These are phyloP conservation scores for Pseudophaeomoniella oleicola DNA, from an alignment of 2,329 filamentous ascomycete genomes.

Conservation along the genomic window DNA sequence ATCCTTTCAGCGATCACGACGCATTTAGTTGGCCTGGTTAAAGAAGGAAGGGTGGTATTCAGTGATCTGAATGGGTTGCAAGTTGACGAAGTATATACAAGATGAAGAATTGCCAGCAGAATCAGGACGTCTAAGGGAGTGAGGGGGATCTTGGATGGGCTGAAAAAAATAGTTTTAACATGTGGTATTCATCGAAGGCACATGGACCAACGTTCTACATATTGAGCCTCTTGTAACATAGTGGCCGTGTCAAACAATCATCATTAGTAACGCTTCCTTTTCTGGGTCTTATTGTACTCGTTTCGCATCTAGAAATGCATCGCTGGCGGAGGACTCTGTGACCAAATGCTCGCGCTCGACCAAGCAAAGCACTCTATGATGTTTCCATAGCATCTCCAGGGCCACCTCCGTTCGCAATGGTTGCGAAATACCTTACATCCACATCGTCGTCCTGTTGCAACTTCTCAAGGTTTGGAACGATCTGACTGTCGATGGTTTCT, in stretches of 20 bases:
- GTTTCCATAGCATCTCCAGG: constrained; percentile 40
- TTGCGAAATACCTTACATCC: constrained; percentile 95
- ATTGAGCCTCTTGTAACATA: not conserved
- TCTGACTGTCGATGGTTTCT: constrained; percentile 70
- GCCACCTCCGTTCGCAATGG: constrained; percentile 54
- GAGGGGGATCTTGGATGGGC: too few relatives aligned
- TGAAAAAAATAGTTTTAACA: too few relatives aligned
- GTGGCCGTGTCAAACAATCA: not conserved
- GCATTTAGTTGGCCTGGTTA: constrained; percentile 34
- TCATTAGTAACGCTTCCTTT: not conserved
- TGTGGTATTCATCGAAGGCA: not conserved
- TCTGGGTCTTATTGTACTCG: not conserved
- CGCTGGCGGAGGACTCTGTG: too few relatives aligned
- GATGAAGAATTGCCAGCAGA: not conserved
- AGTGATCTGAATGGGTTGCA: constrained; percentile 8
- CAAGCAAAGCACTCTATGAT: constrained; percentile 19
- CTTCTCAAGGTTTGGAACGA: constrained; percentile 84
- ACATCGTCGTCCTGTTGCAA: constrained; percentile 95
- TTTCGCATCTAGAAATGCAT: not conserved
- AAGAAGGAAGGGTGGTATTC: constrained; percentile 35
- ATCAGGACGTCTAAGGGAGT: too few relatives aligned
- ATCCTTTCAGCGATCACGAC: constrained; percentile 33
- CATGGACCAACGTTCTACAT: not conserved
- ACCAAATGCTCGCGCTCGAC: too few relatives aligned
- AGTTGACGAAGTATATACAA: constrained; percentile 7